phyloP scores from a whole-genome alignment of 2,329 filamentous ascomycete genomes.

The Huntiella abstrusa region DNA sequence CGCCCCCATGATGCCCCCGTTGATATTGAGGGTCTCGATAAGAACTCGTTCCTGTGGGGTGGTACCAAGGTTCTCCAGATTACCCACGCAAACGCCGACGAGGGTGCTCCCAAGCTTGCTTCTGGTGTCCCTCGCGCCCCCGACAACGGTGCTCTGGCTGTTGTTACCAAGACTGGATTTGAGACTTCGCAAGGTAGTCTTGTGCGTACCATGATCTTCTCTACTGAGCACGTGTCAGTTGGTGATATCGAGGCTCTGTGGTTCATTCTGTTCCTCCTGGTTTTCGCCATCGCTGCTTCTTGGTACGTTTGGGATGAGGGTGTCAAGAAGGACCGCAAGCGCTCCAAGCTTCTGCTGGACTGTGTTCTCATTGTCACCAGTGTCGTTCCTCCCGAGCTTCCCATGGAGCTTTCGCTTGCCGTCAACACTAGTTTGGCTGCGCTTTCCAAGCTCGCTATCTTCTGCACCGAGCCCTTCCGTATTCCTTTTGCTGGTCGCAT shows the following conservation, averaged over 20 bases:
- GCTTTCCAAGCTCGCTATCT: conserved; percentile 87
- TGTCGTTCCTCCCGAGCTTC: conserved; percentile 92
- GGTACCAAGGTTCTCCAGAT: conserved; percentile 95
- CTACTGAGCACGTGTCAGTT: conserved; percentile 94
- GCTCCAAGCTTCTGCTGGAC: conserved; percentile 90
- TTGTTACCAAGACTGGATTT: conserved; percentile 94
- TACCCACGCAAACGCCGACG: conserved; percentile 64
- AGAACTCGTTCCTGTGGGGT: conserved; percentile 90
- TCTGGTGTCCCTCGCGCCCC: conserved; percentile 72
- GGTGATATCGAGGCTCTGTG: conserved; percentile 93
- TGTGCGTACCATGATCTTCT: conserved; percentile 98
- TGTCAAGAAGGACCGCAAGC: conserved; percentile 77
- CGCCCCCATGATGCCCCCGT: conserved; percentile 63
- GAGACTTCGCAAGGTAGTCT: conserved; percentile 96
- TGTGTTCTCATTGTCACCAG: conserved; percentile 95
- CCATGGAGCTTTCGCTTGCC: conserved; percentile 92
- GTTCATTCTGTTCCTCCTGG: conserved; percentile 89
- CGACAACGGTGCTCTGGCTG: conserved; percentile 81
- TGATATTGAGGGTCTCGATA: conserved; percentile 82
- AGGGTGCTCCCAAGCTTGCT: conserved; percentile 49
- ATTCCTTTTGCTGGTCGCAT: conserved; percentile 93
- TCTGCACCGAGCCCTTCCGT: conserved; percentile 96
- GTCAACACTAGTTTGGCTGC: conserved; percentile 96
- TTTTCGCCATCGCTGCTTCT: conserved; percentile 91
- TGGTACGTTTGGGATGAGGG: conserved; percentile 99